Evolutionary conservation across 116 monocot genomes (phyloP).

Genomic region (Phalaenopsis hybrid): DNA sequence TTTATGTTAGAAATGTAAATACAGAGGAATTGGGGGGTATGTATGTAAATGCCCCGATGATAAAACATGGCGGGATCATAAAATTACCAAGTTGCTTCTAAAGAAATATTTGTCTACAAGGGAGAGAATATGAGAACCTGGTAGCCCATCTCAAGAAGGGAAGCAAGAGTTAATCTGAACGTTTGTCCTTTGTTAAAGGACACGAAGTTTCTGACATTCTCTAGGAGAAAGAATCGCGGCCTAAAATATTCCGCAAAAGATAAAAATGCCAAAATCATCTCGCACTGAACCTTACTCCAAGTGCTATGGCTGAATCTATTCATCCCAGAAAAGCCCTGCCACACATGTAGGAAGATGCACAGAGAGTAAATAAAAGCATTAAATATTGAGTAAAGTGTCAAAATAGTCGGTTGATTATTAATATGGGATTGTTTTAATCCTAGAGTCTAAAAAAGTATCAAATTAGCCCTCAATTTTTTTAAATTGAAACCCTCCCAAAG

Average conservation of each 20-base stretch:
- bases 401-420: no score
- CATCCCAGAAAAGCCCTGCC: conserved; percentile 98
- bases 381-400: background rate
- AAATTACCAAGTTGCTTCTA: background rate
- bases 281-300: conserved; percentile 99
- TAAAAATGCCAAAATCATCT: conserved; percentile 94
- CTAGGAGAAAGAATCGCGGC: conserved; percentile 83
- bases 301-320: conserved; percentile 87
- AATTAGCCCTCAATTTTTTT: no score
- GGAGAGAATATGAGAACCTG: conserved; percentile 38
- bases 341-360: background rate
- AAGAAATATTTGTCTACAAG: background rate
- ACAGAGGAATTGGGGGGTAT: no score
- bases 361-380: background rate
- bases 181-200: conserved; percentile 98
- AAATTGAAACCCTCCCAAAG: no score
- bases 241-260: conserved; percentile 95
- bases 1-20: no score
- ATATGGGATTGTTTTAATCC: no score
- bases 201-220: conserved; percentile 90
- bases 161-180: conserved; percentile 82
- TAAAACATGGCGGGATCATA: background rate
- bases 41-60: background rate
- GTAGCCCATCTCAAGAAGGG: conserved; percentile 97
- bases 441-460: no score